These are phyloP conservation scores for Pseudocercospora fijiensis DNA, from an alignment of 2,329 filamentous ascomycete genomes.

Conservation along the genomic window DNA sequence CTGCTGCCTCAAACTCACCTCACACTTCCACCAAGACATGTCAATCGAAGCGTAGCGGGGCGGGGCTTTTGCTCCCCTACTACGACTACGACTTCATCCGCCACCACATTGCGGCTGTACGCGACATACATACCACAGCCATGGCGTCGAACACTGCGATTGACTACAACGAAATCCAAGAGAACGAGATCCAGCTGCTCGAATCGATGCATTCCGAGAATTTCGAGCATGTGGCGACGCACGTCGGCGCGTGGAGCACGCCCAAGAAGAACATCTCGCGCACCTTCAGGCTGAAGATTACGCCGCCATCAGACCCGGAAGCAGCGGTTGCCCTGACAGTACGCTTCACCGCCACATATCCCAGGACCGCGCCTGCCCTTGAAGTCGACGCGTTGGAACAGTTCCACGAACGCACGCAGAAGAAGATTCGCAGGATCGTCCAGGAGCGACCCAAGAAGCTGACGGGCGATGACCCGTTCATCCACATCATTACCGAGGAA, in stretches of 20 bases:
- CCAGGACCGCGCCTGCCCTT: conserved; percentile 74
- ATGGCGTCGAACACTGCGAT: conserved; percentile 51
- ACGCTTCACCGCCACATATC: conserved; percentile 85
- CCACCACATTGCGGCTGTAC: not conserved
- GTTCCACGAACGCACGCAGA: conserved; percentile 68
- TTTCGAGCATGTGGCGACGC: conserved; percentile 68
- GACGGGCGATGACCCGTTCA: conserved; percentile 61
- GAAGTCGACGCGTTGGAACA: conserved; percentile 63
- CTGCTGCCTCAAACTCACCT: not conserved
- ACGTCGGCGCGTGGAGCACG: conserved; percentile 82
- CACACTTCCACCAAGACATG: not conserved
- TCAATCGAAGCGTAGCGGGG: conserved; percentile 2
- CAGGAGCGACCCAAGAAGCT: conserved; percentile 66
- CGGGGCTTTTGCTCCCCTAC: conserved; percentile 2
- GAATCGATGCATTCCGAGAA: conserved; percentile 88
- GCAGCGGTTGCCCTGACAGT: conserved; percentile 71
- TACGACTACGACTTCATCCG: not conserved
- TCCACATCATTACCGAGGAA: conserved; percentile 59
- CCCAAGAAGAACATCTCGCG: conserved; percentile 61
- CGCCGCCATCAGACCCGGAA: conserved; percentile 69
- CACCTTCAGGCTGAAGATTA: conserved; percentile 76
- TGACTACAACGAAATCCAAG: conserved; percentile 79
- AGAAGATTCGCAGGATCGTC: conserved; percentile 68
- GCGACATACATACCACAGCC: conserved; percentile 36
- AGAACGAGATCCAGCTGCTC: conserved; percentile 82